phyloP scores from a whole-genome alignment of 371 early-diverging fungal species.

The Actinomortierella wolfii region DNA sequence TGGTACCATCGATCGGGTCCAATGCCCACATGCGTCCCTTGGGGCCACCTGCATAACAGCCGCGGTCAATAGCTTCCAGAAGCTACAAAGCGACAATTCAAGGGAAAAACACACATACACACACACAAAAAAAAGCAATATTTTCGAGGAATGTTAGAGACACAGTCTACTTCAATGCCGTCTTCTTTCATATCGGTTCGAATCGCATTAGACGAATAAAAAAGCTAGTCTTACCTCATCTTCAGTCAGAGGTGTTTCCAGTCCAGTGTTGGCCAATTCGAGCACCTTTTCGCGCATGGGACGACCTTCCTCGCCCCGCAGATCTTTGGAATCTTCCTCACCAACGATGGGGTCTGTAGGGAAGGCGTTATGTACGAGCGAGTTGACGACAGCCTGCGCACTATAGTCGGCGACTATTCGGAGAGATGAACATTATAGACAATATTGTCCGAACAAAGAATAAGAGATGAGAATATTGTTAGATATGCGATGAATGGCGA shows the following conservation, averaged over 20 bases:
- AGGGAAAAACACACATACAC: too few relatives aligned
- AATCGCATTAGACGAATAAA: neutral
- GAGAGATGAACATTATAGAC: neutral
- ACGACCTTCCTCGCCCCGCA: slow-evolving; percentile 73
- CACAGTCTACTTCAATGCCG: slow-evolving; percentile 4
- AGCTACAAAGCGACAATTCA: too few relatives aligned
- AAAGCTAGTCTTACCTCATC: slow-evolving; percentile 60
- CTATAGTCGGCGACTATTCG: slow-evolving; percentile 92
- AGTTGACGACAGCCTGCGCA: slow-evolving; percentile 95
- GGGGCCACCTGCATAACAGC: slow-evolving; percentile 81
- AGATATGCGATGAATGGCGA: too few relatives aligned
- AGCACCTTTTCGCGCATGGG: slow-evolving; percentile 75
- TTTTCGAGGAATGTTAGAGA: neutral
- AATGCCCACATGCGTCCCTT: slow-evolving; percentile 93
- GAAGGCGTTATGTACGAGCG: slow-evolving; percentile 72
- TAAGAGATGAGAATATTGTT: neutral
- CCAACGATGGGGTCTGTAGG: slow-evolving; percentile 91
- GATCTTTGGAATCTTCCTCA: slow-evolving; percentile 91
- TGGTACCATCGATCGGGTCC: slow-evolving; percentile 96
- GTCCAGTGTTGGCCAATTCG: slow-evolving; percentile 78
- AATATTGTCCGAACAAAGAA: neutral
- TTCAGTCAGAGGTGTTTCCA: slow-evolving; percentile 60
- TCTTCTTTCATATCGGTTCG: neutral
- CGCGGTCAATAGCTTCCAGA: slow-evolving; percentile 87
- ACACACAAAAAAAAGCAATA: neutral